A percentile compares a stretch with the other conserved stretches of the same genome.
phyloP scores from a whole-genome alignment of 345 rosid genomes.

The Luvunga scandens region DNA sequence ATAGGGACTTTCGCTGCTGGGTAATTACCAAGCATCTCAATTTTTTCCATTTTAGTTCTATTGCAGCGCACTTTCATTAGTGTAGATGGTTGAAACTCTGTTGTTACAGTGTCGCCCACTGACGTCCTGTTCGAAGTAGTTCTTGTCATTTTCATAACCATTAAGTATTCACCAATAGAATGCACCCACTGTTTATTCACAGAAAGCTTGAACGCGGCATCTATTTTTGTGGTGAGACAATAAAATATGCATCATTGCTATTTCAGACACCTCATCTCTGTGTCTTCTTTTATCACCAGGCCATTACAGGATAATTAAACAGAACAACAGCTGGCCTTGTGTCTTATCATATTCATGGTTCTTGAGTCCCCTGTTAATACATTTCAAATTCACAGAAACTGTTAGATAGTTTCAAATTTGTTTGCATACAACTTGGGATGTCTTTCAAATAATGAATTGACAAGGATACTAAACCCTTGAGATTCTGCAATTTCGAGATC shows the following conservation, averaged over 20 bases:
- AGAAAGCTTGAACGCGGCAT: background rate
- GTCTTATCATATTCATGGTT: too few species aligned
- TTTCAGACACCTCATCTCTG: background rate
- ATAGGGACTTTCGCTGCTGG: background rate
- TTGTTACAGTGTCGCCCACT: background rate
- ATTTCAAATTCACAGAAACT: background rate
- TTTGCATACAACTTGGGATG: background rate
- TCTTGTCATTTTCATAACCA: background rate
- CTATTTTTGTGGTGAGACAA: background rate
- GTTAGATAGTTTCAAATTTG: background rate
- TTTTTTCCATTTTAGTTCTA: conserved; percentile 1
- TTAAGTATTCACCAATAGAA: background rate
- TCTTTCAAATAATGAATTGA: background rate
- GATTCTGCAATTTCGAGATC: background rate
- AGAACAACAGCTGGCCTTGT: background rate
- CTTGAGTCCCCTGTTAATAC: background rate
- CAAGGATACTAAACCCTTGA: background rate
- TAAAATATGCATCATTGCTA: background rate
- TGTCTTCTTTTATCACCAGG: background rate
- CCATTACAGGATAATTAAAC: background rate
- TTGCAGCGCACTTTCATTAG: background rate
- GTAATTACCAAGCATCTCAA: too few species aligned
- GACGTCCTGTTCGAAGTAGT: background rate
- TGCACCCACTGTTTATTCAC: background rate
- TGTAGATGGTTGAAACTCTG: background rate